phyloP scores from a whole-genome alignment of 139 green algal species.

The Nannochloris sp. region DNA sequence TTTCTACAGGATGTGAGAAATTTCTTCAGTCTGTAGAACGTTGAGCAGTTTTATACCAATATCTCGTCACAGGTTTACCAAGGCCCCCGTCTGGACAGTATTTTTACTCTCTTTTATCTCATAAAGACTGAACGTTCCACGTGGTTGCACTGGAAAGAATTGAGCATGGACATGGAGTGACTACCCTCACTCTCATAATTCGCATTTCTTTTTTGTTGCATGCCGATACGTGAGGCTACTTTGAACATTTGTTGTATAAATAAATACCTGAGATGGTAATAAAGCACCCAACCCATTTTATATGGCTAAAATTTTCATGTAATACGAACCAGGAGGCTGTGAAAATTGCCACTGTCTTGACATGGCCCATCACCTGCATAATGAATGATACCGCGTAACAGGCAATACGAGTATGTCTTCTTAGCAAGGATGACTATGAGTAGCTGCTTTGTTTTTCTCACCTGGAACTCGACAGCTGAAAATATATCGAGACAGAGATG shows the following conservation, averaged over 20 bases:
- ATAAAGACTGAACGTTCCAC: background rate
- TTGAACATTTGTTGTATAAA: conserved; percentile 1
- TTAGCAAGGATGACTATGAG: background rate
- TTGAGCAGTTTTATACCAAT: background rate
- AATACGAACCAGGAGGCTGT: background rate
- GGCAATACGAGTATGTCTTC: background rate
- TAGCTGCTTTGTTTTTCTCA: background rate
- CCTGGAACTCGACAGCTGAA: conserved; percentile 85
- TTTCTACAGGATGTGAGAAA: background rate
- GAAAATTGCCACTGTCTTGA: background rate
- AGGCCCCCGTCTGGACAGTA: background rate
- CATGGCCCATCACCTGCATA: background rate
- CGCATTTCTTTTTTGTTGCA: background rate
- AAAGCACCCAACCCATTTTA: background rate
- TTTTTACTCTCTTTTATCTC: background rate
- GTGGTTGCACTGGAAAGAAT: background rate
- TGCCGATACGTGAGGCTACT: background rate
- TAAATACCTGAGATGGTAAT: background rate
- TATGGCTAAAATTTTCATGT: background rate
- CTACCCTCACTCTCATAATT: background rate
- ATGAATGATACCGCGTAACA: background rate
- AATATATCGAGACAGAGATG: conserved; percentile 94
- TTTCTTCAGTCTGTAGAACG: background rate
- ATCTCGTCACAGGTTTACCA: background rate
- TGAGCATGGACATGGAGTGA: background rate